Base-by-base conservation (phyloP, 1,284 basidiomycete genomes). In the Phlebopus sp. region DNA sequence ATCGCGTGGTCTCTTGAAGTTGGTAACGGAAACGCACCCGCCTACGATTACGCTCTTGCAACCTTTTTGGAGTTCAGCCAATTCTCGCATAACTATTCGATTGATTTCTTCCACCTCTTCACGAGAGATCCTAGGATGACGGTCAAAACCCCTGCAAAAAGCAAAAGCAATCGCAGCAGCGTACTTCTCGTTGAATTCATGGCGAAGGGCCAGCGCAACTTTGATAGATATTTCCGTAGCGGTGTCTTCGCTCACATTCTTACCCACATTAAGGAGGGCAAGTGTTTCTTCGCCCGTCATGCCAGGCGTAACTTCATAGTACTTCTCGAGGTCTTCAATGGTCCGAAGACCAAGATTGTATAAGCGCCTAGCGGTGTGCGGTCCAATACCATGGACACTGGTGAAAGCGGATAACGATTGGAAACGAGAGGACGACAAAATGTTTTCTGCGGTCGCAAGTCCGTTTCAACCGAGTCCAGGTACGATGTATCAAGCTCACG, bases 371-470 rank as follows among this genome's bases (percentile, higher is more conserved):
- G 87, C 85, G 2, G 76, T 85, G n/a, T 69, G 64, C 0, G 86
- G 72, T 6, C 88, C 89, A 30, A 92, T 82, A 6, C 87, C 85
- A 45, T 92, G 81, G 50, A 91, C 68, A 1, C 75, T 71, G n/a
- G 76, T 71, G 54, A 92, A 86, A 0, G 70, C 59, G 0, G 74
- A 74, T 2, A 90, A 71, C 0, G 78, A 64, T 38, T 70, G 64
- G 61, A 79, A 89, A 30, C 84, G 77, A 36, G 72, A 58, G 1
- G 81, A 79, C 3, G 59, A 56, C 5, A 66, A 62, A 18, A 77
- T 76, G 1, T 59, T 68, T 55, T 74, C 85, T 87, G 53, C 29
- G 18, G n/a, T 36, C 23, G 36, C 21, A 43, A 18, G 40, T 25
- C 15, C 40, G 42, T 37, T 44, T 47, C n/a, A 50, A 44, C 5